A percentile compares a stretch with the other conserved stretches of the same genome.
Conservation (phyloP, 257 asterid genomes). For the Fraxinus excelsior region DNA sequence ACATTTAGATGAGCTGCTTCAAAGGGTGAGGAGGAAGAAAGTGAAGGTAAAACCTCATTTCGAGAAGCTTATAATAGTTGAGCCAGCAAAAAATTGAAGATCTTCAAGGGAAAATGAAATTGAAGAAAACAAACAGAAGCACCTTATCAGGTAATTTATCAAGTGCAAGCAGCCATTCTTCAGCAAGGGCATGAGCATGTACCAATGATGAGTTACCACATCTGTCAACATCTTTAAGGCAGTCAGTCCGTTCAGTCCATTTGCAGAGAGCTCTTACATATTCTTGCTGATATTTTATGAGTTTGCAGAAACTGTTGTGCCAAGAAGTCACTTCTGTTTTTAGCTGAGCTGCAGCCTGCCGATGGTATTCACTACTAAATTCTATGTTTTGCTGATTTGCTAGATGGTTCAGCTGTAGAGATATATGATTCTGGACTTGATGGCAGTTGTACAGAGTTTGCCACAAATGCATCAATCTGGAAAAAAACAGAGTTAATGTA, state of each 20-base stretch:
- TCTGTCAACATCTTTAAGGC: constrained; percentile 36
- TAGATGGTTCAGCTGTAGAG: constrained; percentile 61
- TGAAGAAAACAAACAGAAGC: neutral
- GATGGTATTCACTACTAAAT: constrained; percentile 65
- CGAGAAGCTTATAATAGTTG: neutral
- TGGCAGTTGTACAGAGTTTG: constrained; percentile 67
- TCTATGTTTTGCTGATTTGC: constrained; percentile 51
- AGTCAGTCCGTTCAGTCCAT: constrained; percentile 57
- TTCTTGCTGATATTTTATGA: constrained; percentile 64
- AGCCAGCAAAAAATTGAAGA: neutral
- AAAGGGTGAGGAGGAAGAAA: neutral
- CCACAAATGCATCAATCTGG: constrained; percentile 76
- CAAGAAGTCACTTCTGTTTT: constrained; percentile 71
- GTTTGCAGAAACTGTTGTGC: constrained; percentile 65
- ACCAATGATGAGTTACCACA: constrained; percentile 36
- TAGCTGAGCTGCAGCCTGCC: constrained; percentile 79
- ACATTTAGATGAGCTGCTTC: too few relatives aligned
- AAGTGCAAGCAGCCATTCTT: constrained; percentile 60
- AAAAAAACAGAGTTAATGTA: neutral
- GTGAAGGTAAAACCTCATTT: neutral
- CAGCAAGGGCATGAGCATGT: constrained; percentile 36
- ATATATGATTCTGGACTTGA: constrained; percentile 64
- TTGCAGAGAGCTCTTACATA: constrained; percentile 55
- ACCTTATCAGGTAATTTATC: constrained; percentile 77
- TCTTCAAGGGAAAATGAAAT: neutral